phyloP scores from a whole-genome alignment of 768 basidiomycete genomes.

The Mycena sanguinolenta region DNA sequence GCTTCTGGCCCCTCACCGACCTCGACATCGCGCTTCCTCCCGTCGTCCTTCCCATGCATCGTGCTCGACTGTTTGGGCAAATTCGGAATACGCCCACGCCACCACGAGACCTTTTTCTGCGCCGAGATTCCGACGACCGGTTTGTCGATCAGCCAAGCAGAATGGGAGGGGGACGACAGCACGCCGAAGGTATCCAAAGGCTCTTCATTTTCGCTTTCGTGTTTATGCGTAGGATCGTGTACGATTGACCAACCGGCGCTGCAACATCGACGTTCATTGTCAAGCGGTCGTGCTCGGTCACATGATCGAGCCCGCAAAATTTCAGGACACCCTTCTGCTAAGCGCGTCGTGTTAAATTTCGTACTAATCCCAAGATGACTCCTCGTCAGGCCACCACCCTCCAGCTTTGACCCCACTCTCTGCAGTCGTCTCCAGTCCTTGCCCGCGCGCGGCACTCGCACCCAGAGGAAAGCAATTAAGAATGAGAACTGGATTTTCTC shows the following conservation, averaged over 20 bases:
- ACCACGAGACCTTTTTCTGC: slow-evolving; percentile 72
- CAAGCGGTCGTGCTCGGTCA: slow-evolving; percentile 6
- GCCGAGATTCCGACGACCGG: slow-evolving; percentile 77
- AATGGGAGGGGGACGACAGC: slow-evolving; percentile 34
- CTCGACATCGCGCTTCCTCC: slow-evolving; percentile 70
- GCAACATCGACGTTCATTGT: slow-evolving; percentile 47
- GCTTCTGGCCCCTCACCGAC: slow-evolving; percentile 51
- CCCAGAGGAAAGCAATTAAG: background rate
- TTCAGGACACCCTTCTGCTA: too few species aligned
- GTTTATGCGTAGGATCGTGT: slow-evolving; percentile 87
- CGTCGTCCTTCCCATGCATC: slow-evolving; percentile 76
- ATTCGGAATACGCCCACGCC: slow-evolving; percentile 79
- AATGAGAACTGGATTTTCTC: slow-evolving; percentile 16
- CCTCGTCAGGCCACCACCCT: slow-evolving; percentile 2
- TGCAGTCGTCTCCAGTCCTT: slow-evolving; percentile 4
- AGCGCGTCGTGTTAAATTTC: background rate
- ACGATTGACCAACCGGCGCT: slow-evolving; percentile 53
- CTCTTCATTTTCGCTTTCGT: slow-evolving; percentile 84
- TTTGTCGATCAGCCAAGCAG: slow-evolving; percentile 30
- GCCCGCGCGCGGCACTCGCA: background rate
- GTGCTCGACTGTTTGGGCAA: slow-evolving; percentile 83
- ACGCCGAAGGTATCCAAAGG: slow-evolving; percentile 85
- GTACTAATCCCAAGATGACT: too few species aligned
- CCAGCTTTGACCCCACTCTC: slow-evolving; percentile 4
- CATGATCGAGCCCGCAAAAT: too few species aligned